Conservation (phyloP, 2,329 filamentous ascomycete species). For the Macrophomina tecta region DNA sequence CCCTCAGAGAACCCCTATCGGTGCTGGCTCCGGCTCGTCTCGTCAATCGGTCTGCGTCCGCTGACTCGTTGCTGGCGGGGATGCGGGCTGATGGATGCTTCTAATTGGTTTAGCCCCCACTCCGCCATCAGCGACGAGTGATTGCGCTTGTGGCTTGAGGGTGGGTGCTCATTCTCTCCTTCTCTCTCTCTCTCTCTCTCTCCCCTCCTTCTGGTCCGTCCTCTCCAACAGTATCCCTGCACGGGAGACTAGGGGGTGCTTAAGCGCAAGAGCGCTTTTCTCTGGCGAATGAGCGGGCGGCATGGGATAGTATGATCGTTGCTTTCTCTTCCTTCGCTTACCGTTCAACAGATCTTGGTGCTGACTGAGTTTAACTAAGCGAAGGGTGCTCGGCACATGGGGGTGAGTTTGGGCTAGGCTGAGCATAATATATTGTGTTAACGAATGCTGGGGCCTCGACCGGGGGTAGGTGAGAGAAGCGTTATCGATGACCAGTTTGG, state of each 20-base stretch:
- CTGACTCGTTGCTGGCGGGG: no score
- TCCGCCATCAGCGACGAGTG: no score
- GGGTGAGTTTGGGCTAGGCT: not conserved
- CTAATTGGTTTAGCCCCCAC: no score
- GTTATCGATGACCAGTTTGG: not conserved
- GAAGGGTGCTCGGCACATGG: not conserved
- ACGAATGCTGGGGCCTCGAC: not conserved
- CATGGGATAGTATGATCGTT: not conserved
- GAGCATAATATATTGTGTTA: constrained; percentile 10
- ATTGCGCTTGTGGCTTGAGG: not conserved
- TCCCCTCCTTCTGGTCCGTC: not conserved
- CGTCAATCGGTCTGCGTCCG: no score
- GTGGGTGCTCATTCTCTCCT: not conserved
- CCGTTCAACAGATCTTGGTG: not conserved
- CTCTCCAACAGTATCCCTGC: not conserved
- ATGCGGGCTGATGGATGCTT: no score
- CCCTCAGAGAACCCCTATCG: no score
- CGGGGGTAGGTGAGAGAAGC: not conserved
- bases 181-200: not conserved
- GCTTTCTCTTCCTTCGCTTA: no score
- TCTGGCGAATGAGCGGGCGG: not conserved
- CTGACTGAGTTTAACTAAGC: not conserved
- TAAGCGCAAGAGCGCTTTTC: no score
- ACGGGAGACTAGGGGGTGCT: not conserved
- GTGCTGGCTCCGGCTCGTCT: no score